phyloP scores from a whole-genome alignment of 139 green algal species.

The Micractinium sp. region DNA sequence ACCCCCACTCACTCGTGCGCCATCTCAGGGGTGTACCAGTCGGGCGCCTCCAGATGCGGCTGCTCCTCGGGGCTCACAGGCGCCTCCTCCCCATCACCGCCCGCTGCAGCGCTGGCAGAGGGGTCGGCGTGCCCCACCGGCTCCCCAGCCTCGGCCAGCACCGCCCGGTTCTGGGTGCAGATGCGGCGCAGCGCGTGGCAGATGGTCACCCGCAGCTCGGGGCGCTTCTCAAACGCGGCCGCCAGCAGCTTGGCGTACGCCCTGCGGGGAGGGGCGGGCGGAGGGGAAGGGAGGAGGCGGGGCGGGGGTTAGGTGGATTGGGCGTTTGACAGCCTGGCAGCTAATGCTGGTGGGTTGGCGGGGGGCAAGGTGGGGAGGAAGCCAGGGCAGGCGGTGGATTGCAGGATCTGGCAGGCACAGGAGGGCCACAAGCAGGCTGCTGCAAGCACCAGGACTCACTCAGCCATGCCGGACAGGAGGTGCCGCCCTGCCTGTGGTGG shows the following conservation, averaged over 20 bases:
- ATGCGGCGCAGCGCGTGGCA: constrained; percentile 63
- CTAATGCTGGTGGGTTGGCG: too few species aligned
- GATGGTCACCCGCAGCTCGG: constrained; percentile 72
- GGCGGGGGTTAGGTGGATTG: background rate
- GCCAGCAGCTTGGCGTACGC: constrained; percentile 54
- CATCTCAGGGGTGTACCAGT: constrained; percentile 36
- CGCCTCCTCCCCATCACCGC: constrained; percentile 39
- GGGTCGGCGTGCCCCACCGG: constrained; percentile 24
- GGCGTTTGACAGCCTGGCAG: too few species aligned
- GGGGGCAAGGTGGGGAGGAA: too few species aligned
- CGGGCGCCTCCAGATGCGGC: constrained; percentile 34
- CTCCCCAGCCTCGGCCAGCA: background rate
- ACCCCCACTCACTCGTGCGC: constrained; percentile 28
- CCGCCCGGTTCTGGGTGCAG: constrained; percentile 50
- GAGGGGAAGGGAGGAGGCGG: background rate
- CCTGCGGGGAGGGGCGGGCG: constrained; percentile 24
- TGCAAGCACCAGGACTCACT: background rate
- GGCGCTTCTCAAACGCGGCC: constrained; percentile 67
- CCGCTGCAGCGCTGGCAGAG: background rate
- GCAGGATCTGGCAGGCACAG: too few species aligned
- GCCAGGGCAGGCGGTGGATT: too few species aligned
- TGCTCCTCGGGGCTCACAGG: background rate
- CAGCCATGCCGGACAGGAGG: background rate
- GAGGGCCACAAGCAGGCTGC: background rate
- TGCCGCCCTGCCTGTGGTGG: too few species aligned